Evolutionary conservation across 257 asterid genomes (phyloP), one percentile per base, ranked within the genome.

Genomic region (Petunia secreta): DNA sequence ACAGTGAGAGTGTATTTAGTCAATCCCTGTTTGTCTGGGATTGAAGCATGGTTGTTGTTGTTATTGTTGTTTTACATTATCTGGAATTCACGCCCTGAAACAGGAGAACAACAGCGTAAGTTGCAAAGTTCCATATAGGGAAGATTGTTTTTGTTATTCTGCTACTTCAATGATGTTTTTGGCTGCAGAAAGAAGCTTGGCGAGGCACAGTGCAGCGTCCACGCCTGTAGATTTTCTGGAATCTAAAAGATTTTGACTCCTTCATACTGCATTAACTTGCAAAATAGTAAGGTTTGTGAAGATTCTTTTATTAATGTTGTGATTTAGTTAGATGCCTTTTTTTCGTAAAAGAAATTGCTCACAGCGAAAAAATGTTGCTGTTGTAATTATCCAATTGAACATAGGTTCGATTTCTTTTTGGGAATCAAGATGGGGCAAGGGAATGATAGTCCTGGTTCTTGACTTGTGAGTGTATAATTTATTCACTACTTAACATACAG

Each of bases 331-430:
- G 67, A 62, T 34, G 67, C 15, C 67, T 25, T n/a, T 8, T 14
- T 62, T 62, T 34, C 34, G 66, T 34, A 62, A 44, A 25, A 16
- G 59, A 69, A 69, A 58, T 69, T 69, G 5, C 76, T 43, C 40
- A 44, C 10, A 71, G 10, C 77, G 11, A 55, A 25, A n/a, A 13
- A 50, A 48, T 25, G 48, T 71, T 25, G 60, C 48, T 34, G 60
- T 48, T 71, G 43, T 71, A 46, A 59, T 71, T 46, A 11, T 71
- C 9, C 60, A 71, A 71, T 46, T 25, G 77, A 69, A 69, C 1
- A 6, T 46, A 69, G 6, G 10, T 69, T 69, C 59, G 1, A 48
- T 71, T 46, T 71, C 25, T 25, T 48, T 43, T 71, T 71, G 59
- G 25, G 77, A 71, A 10, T 2, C 40, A 48, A 50, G 77, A 11